Evolutionary conservation across 2,329 filamentous ascomycete species (phyloP), one percentile per base, ranked within the genome.

Genomic region (Colletotrichum gigasporum): DNA sequence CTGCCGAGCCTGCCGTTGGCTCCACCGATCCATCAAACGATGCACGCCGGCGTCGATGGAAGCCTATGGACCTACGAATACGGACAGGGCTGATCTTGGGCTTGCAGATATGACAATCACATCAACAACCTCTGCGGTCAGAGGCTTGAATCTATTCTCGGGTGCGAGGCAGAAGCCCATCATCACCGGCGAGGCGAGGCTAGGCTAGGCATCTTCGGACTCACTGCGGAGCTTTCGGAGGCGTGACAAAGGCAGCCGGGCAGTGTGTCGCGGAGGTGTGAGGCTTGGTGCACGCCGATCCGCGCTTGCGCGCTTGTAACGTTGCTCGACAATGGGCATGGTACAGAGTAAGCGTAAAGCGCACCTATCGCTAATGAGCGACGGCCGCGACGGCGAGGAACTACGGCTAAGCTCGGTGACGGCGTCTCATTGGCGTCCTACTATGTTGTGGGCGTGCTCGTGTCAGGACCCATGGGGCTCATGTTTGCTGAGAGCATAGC

Each of bases 221-320:
- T 4, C 18, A 37, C 18, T 10, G 53, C 28, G 26, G 39, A 47
- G 6, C 52, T 18, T 37, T 22, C 14, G 28, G 20, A 42, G 52
- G 20, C 12, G 24, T 16, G 26, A 24, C 39, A 14, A n/a, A 16
- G 11, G 7, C 22, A 28, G 14, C 22, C 20, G 52, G 39, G 20
- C 16, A 18, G 32, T 42, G n/a, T 12, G 34, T 32, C 28, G 18
- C n/a, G 10, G 11, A 30, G 35, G 35, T 52, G 35, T 16, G 51
- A 50, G 55, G 52, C 39, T 14, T 32, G n/a, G n/a, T n/a, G 41
- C 47, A 22, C 32, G 47, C 11, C 18, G 48, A 55, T 55, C 34
- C 56, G 61, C 61, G 56, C 61, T 61, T 61, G 56, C 35, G 61
- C 61, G 61, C 61, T 64, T 64, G 61, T 54, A 64, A 64, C 61